Evolutionary conservation across 257 asterid species (phyloP).

Genomic region (Verbascum thapsus): DNA sequence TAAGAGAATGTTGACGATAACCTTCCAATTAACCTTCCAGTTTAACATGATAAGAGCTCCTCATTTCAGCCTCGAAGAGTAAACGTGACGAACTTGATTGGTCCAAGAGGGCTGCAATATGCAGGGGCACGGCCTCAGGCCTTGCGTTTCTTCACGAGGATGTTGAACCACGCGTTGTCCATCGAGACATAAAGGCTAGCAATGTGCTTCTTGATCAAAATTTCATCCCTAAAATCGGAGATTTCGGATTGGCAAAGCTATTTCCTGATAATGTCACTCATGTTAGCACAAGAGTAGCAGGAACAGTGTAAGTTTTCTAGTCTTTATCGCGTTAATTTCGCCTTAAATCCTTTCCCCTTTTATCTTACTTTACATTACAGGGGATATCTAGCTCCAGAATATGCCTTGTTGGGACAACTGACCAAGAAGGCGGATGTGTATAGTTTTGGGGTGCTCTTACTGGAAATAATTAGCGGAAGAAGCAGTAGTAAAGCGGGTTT

Average conservation of each 20-base stretch:
- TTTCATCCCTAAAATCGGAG: slow-evolving; percentile 71
- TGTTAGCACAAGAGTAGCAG: slow-evolving; percentile 90
- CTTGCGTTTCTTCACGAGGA: slow-evolving; percentile 91
- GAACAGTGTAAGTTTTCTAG: slow-evolving; percentile 73
- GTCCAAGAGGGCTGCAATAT: slow-evolving; percentile 71
- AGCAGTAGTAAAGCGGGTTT: slow-evolving; percentile 71
- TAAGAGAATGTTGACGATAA: background rate
- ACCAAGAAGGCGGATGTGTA: slow-evolving; percentile 82
- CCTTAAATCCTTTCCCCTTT: background rate
- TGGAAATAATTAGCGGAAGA: slow-evolving; percentile 73
- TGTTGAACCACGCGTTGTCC: slow-evolving; percentile 66
- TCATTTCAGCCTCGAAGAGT: slow-evolving; percentile 49
- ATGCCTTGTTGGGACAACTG: slow-evolving; percentile 70
- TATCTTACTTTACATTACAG: slow-evolving; percentile 36
- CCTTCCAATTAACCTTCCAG: background rate
- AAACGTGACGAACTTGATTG: slow-evolving; percentile 52
- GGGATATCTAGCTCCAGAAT: slow-evolving; percentile 86
- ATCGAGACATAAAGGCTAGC: slow-evolving; percentile 92
- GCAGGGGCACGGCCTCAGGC: slow-evolving; percentile 76
- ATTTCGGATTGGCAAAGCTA: slow-evolving; percentile 85
- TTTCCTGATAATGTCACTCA: slow-evolving; percentile 92
- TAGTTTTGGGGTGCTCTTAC: slow-evolving; percentile 78
- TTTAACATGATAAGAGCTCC: background rate
- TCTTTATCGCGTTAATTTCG: background rate
- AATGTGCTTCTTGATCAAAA: slow-evolving; percentile 74